These are phyloP conservation scores for Lycium barbarum DNA, from an alignment of 257 asterid species.

Conservation along the genomic window DNA sequence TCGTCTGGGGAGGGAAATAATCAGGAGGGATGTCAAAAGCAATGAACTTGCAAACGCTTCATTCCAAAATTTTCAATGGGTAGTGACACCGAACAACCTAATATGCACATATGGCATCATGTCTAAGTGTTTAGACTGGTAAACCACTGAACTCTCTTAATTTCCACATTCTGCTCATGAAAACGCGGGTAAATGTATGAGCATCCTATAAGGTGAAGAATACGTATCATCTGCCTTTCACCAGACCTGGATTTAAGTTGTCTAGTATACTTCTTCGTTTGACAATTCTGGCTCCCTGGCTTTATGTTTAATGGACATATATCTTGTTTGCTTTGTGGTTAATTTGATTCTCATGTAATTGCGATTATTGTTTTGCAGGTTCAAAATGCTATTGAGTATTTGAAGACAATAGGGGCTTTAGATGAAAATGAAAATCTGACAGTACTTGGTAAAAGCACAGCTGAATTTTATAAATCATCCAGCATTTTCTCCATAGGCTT, in stretches of 20 bases:
- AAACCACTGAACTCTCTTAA: not conserved
- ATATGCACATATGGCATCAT: conserved; percentile 9
- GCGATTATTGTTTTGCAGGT: conserved; percentile 61
- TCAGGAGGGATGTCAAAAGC: not conserved
- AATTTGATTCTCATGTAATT: conserved; percentile 29
- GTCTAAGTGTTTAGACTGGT: not conserved
- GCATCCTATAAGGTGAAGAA: conserved; percentile 18
- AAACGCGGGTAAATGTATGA: not conserved
- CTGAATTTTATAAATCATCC: conserved; percentile 21
- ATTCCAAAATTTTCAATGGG: not conserved
- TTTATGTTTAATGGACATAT: not conserved
- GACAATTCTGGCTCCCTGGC: not conserved
- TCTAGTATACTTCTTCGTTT: not conserved
- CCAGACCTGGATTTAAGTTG: conserved; percentile 18
- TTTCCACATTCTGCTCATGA: not conserved
- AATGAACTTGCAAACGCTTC: conserved; percentile 7
- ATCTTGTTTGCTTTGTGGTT: conserved; percentile 25
- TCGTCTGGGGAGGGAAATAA: not conserved
- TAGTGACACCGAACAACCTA: conserved; percentile 21
- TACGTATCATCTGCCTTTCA: conserved; percentile 25
- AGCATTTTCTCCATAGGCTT: conserved; percentile 23
- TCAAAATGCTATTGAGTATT: conserved; percentile 83
- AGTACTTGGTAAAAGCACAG: conserved; percentile 61
- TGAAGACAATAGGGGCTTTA: conserved; percentile 88
- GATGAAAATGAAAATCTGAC: conserved; percentile 88